phyloP scores from a whole-genome alignment of 1,139 yeast species.

The Suhomyces wounanorum region DNA sequence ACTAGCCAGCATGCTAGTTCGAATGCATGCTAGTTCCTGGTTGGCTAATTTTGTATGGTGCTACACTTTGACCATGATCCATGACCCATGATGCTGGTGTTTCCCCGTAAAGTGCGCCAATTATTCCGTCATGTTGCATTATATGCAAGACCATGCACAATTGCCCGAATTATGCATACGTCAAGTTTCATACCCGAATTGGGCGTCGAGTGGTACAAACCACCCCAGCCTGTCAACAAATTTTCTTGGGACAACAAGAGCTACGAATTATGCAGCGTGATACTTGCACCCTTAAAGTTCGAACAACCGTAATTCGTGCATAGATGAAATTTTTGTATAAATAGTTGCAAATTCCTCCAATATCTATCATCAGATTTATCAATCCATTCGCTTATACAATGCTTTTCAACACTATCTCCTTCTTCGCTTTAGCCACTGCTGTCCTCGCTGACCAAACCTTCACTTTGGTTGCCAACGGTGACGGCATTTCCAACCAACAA shows the following conservation, averaged over 20 bases:
- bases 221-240: not conserved
- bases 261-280: not conserved
- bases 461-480: constrained; percentile 31
- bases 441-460: constrained; percentile 35
- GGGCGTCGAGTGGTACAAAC: not conserved
- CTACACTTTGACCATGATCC: not conserved
- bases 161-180: not conserved
- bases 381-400: constrained; percentile 7
- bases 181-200: not conserved
- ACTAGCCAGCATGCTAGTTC: not conserved
- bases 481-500: constrained; percentile 20
- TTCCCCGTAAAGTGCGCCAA: not conserved
- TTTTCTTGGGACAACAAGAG: constrained; percentile 1
- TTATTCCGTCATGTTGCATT: constrained; percentile 2
- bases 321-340: not conserved
- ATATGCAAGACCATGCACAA: not conserved
- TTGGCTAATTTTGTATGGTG: not conserved
- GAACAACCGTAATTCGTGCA: not conserved
- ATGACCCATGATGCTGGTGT: not conserved
- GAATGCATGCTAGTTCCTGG: not conserved
- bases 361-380: not conserved
- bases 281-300: not conserved
- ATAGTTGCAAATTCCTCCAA: not conserved
- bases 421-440: constrained; percentile 29
- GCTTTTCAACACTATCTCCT: constrained; percentile 25